A percentile compares a stretch with the other conserved stretches of the same genome.
Conservation (phyloP, 805 yeast genomes). For the Starmera pachycereana region DNA sequence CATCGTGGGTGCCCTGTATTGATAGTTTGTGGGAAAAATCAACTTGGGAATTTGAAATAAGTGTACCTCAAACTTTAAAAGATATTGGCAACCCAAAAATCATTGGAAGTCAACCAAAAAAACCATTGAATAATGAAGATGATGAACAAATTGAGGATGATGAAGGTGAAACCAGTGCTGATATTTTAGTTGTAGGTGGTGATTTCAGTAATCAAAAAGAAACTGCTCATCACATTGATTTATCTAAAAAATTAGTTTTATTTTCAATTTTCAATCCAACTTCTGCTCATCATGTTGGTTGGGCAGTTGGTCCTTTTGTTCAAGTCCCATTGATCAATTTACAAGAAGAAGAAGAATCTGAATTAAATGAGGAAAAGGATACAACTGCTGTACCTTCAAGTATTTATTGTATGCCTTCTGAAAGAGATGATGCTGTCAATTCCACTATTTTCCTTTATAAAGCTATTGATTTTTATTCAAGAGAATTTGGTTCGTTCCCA, state of each 20-base stretch:
- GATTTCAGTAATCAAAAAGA: constrained; percentile 59
- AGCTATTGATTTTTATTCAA: constrained; percentile 74
- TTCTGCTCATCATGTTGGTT: constrained; percentile 90
- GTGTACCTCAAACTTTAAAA: constrained; percentile 68
- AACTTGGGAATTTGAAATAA: constrained; percentile 87
- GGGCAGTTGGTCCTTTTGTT: constrained; percentile 87
- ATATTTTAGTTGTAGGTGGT: constrained; percentile 58
- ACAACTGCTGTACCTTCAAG: constrained; percentile 40
- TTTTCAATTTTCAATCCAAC: constrained; percentile 76
- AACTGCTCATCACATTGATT: constrained; percentile 65
- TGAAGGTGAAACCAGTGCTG: constrained; percentile 26
- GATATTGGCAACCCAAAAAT: constrained; percentile 42
- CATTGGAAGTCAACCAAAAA: constrained; percentile 17
- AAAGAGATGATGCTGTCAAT: constrained; percentile 46
- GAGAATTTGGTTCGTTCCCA: constrained; percentile 90
- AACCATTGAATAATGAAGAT: constrained; percentile 6
- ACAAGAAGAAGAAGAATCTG: constrained; percentile 20
- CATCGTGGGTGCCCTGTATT: constrained; percentile 97
- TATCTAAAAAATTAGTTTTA: constrained; percentile 60
- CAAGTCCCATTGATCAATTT: constrained; percentile 42
- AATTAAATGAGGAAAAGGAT: constrained; percentile 22
- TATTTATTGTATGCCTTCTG: constrained; percentile 55
- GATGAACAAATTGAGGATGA: constrained; percentile 22
- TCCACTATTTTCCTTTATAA: constrained; percentile 67
- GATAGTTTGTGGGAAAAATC: constrained; percentile 82